These are phyloP conservation scores for Harringtonia aguacate DNA, from an alignment of 2,329 filamentous ascomycete species.

Conservation along the genomic window DNA sequence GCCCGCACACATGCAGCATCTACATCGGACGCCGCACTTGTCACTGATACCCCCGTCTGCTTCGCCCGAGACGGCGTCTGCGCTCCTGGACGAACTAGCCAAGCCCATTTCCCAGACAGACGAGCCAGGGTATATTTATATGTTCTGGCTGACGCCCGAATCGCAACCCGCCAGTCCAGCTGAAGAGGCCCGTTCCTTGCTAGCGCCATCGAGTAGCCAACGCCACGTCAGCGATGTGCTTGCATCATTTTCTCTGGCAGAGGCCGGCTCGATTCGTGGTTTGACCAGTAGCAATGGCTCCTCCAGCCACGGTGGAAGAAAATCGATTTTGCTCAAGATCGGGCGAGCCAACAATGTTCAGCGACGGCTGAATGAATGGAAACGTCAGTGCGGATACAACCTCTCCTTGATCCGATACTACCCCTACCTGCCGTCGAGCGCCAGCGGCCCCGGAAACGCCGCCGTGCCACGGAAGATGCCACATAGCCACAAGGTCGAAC, in stretches of 20 bases:
- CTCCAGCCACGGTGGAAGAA: constrained; percentile 13
- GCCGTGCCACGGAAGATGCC: constrained; percentile 58
- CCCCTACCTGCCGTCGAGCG: constrained; percentile 55
- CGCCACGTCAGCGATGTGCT: constrained; percentile 46
- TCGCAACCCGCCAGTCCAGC: constrained; percentile 41
- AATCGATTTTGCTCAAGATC: constrained; percentile 45
- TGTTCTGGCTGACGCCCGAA: constrained; percentile 86
- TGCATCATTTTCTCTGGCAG: constrained; percentile 32
- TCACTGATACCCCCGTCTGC: constrained; percentile 60
- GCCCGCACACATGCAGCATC: constrained; percentile 6
- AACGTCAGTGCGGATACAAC: constrained; percentile 81
- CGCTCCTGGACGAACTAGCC: constrained; percentile 65
- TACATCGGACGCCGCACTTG: constrained; percentile 35
- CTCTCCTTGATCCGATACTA: constrained; percentile 86
- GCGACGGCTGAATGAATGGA: constrained; percentile 85
- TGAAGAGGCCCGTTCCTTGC: constrained; percentile 48
- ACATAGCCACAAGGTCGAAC: constrained; percentile 78
- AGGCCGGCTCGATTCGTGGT: neutral
- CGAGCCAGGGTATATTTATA: constrained; percentile 91
- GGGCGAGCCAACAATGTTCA: constrained; percentile 73
- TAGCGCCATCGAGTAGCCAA: constrained; percentile 33
- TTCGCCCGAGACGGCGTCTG: constrained; percentile 56
- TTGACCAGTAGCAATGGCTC: constrained; percentile 7
- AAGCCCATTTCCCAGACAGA: constrained; percentile 64
- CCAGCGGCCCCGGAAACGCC: neutral